Percentiles rank a stretch among this genome's conserved stretches.
Evolutionary conservation across 2,329 filamentous ascomycete genomes (phyloP).

Genomic region (Reticulascus tulasneorum): DNA sequence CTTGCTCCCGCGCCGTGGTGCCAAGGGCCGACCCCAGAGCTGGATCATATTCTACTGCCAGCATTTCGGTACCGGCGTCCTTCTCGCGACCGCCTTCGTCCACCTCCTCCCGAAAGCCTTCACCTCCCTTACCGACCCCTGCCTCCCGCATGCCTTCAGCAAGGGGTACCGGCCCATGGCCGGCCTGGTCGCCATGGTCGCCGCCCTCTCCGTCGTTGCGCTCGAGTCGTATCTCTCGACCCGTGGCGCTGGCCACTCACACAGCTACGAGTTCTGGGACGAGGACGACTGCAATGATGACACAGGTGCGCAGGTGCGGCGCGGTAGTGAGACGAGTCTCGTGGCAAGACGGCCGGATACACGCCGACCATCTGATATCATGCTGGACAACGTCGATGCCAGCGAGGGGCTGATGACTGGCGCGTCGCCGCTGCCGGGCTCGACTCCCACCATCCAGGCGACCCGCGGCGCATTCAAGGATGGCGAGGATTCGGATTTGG

Average conservation of each 20-base stretch:
- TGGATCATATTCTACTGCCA: slow-evolving; percentile 63
- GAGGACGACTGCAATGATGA: slow-evolving; percentile 33
- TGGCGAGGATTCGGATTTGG: slow-evolving; percentile 52
- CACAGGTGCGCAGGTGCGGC: slow-evolving; percentile 11
- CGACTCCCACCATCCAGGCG: slow-evolving; percentile 35
- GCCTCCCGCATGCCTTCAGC: slow-evolving; percentile 75
- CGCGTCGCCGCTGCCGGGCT: slow-evolving; percentile 54
- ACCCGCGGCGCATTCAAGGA: slow-evolving; percentile 21
- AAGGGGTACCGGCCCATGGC: slow-evolving; percentile 74
- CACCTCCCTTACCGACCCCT: slow-evolving; percentile 62
- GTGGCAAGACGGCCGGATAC: slow-evolving; percentile 31
- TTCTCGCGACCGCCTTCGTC: slow-evolving; percentile 84
- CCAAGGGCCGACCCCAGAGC: slow-evolving; percentile 53
- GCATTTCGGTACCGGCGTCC: slow-evolving; percentile 77
- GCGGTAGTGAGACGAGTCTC: slow-evolving; percentile 29
- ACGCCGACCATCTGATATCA: slow-evolving; percentile 45
- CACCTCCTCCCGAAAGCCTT: slow-evolving; percentile 70
- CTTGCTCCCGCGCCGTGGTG: slow-evolving; percentile 57
- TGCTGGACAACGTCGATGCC: slow-evolving; percentile 47
- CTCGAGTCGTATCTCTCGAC: slow-evolving; percentile 88
- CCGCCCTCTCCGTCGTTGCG: slow-evolving; percentile 76
- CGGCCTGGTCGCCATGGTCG: slow-evolving; percentile 76
- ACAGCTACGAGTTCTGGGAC: slow-evolving; percentile 47
- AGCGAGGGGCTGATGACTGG: slow-evolving; percentile 54
- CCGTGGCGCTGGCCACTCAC: slow-evolving; percentile 57